Conservation (phyloP, 352 stramenopile species). For the Vaucheria bursata region DNA sequence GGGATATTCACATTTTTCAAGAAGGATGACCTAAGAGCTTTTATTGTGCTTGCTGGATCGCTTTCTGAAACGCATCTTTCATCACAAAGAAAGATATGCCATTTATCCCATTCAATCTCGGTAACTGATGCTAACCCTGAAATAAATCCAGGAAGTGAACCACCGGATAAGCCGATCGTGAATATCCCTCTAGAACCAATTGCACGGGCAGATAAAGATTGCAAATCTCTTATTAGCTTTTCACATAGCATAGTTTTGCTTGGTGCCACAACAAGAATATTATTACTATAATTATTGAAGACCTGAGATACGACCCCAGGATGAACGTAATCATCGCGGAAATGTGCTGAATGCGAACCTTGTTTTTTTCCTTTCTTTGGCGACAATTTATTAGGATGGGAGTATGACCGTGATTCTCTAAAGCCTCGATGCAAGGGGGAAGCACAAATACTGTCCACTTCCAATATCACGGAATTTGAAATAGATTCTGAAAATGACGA, state of each 20-base stretch:
- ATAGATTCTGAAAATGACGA: no score
- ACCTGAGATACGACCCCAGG: no score
- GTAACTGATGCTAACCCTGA: slow-evolving; percentile 58
- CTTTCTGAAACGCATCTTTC: slow-evolving; percentile 86
- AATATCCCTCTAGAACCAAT: slow-evolving; percentile 25
- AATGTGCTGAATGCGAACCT: no score
- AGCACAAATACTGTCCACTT: no score
- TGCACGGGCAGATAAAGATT: not conserved
- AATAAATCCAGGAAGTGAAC: slow-evolving; percentile 52
- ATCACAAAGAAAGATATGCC: slow-evolving; percentile 94
- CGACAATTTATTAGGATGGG: no score
- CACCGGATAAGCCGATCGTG: slow-evolving; percentile 40
- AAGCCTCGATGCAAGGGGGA: no score
- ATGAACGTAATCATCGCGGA: no score
- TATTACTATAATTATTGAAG: no score
- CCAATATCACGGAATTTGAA: no score
- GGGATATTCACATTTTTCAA: slow-evolving; percentile 72
- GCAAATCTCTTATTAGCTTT: not conserved
- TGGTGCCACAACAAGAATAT: slow-evolving; percentile 5
- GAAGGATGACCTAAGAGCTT: slow-evolving; percentile 52
- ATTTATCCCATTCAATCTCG: slow-evolving; percentile 81
- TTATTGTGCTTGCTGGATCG: slow-evolving; percentile 54
- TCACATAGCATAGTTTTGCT: not conserved
- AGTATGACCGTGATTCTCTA: no score
- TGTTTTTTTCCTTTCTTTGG: no score